phyloP scores from a whole-genome alignment of 1,284 basidiomycete genomes.

The Thecaphora frezii region DNA sequence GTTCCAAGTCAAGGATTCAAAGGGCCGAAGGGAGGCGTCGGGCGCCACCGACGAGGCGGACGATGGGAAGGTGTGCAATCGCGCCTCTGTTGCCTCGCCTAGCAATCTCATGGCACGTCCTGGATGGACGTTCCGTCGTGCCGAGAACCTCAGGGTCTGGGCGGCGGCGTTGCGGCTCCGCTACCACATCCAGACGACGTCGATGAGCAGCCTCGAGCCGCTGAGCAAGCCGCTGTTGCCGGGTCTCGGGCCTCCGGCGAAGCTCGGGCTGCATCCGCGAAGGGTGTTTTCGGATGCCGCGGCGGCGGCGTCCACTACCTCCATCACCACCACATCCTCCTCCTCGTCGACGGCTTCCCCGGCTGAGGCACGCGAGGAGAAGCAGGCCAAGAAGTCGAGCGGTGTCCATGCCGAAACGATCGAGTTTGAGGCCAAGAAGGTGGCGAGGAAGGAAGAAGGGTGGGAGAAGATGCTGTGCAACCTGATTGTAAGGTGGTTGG shows the following conservation, averaged over 20 bases:
- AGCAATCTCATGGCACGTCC: constrained; percentile 6
- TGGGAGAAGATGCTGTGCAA: constrained; percentile 78
- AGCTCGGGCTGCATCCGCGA: constrained; percentile 23
- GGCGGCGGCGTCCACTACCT: not conserved
- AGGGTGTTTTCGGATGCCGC: constrained; percentile 20
- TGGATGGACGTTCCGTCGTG: constrained; percentile 39
- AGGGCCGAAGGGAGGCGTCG: constrained; percentile 5
- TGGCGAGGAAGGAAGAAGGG: constrained; percentile 72
- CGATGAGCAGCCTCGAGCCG: constrained; percentile 4
- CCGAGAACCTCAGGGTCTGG: constrained; percentile 42
- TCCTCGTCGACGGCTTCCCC: too few species aligned
- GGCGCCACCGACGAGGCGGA: not conserved
- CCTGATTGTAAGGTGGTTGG: constrained; percentile 69
- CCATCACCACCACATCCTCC: not conserved
- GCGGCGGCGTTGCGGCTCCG: constrained; percentile 35
- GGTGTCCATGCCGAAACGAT: constrained; percentile 1
- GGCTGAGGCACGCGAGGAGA: not conserved
- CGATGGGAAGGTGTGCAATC: not conserved
- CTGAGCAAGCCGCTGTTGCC: not conserved
- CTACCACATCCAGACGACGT: constrained; percentile 27
- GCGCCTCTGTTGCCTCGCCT: not conserved
- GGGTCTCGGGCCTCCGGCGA: constrained; percentile 13
- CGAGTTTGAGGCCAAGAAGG: constrained; percentile 70
- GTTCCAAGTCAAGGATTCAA: constrained; percentile 12
- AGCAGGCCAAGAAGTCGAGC: not conserved